A percentile compares a stretch with the other conserved stretches of the same genome.
Evolutionary conservation across 495 filamentous ascomycete genomes (phyloP).

Genomic region (Bathelium albidoporum): DNA sequence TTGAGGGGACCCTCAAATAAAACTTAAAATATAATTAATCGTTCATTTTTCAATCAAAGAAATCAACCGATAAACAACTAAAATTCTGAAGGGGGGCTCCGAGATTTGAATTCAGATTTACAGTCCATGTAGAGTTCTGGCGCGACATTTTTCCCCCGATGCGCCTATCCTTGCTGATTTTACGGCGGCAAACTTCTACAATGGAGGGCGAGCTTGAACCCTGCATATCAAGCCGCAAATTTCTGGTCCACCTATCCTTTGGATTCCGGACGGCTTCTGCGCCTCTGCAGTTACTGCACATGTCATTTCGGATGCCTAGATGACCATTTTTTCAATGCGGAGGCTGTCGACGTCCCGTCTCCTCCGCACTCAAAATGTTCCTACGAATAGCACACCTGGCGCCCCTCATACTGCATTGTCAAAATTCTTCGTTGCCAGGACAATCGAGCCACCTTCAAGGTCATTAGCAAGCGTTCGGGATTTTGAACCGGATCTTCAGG

Average conservation of each 20-base stretch:
- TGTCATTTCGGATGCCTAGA: slow-evolving; percentile 20
- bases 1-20: too few relatives aligned
- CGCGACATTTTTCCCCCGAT: too few relatives aligned
- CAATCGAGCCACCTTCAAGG: slow-evolving; percentile 13
- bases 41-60: too few relatives aligned
- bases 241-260: not conserved
- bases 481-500: slow-evolving; percentile 15
- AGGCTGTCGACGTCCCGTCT: slow-evolving; percentile 25
- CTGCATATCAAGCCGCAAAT: not conserved
- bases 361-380: slow-evolving; percentile 9
- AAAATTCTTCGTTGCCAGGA: slow-evolving; percentile 5
- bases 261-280: not conserved
- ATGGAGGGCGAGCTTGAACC: not conserved
- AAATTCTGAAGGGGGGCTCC: too few relatives aligned
- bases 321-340: slow-evolving; percentile 28
- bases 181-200: not conserved
- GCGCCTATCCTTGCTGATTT: too few relatives aligned
- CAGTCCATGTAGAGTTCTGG: too few relatives aligned
- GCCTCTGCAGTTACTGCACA: not conserved
- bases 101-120: too few relatives aligned
- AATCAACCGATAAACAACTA: too few relatives aligned
- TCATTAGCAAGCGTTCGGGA: slow-evolving; percentile 23
- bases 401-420: not conserved
- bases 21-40: too few relatives aligned
- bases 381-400: not conserved